phyloP scores from a whole-genome alignment of 2,329 filamentous ascomycete species.

The Lasiodiplodia theobromae region DNA sequence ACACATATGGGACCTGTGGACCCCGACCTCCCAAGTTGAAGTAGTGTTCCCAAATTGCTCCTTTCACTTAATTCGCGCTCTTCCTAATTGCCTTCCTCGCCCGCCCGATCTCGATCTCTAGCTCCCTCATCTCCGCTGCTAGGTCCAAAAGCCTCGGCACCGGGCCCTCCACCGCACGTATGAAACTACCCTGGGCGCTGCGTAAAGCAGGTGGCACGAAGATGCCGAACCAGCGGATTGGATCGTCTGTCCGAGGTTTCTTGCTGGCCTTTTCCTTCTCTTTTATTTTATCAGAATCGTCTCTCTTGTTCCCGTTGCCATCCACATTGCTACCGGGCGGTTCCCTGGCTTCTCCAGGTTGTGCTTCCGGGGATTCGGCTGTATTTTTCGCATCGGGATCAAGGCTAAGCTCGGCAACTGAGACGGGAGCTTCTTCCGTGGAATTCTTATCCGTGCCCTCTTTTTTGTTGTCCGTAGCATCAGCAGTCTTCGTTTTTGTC shows the following conservation, averaged over 20 bases:
- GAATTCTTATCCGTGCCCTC: neutral
- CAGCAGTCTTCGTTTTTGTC: neutral
- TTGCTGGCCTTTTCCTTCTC: neutral
- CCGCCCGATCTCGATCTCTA: conserved; percentile 74
- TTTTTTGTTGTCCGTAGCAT: neutral
- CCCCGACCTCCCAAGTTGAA: neutral
- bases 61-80: neutral
- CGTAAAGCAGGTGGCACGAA: conserved; percentile 58
- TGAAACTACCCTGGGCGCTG: conserved; percentile 66
- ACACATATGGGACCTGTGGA: no score
- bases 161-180: conserved; percentile 62
- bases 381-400: neutral
- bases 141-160: conserved; percentile 66
- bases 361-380: neutral
- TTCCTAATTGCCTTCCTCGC: conserved; percentile 56
- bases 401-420: conserved; percentile 2
- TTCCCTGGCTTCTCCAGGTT: neutral
- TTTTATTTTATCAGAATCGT: neutral
- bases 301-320: neutral
- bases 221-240: conserved; percentile 64
- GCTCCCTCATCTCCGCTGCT: conserved; percentile 65
- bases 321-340: neutral
- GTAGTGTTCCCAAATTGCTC: neutral
- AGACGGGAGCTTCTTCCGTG: neutral
- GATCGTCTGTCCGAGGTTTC: conserved; percentile 52